Conservation (phyloP, 257 asterid species). For the Nemophila menziesii region DNA sequence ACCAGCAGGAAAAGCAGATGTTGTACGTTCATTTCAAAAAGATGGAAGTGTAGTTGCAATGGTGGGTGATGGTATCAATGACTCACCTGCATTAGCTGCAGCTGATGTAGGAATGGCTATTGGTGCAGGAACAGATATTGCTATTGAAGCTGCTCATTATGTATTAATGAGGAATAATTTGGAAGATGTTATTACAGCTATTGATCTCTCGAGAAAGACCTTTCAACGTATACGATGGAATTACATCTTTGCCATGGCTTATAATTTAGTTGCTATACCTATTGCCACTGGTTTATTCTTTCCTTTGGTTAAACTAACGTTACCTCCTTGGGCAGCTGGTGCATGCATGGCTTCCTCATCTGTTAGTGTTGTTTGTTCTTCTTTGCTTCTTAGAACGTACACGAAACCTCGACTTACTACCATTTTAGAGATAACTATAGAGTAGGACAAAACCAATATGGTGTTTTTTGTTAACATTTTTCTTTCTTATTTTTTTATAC, state of each 20-base stretch:
- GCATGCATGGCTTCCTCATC: slow-evolving; percentile 99
- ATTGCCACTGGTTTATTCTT: slow-evolving; percentile 80
- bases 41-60: slow-evolving; percentile 78
- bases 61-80: slow-evolving; percentile 99
- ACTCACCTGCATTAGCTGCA: slow-evolving; percentile 96
- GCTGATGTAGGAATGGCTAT: slow-evolving; percentile 99
- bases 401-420: slow-evolving; percentile 89
- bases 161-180: slow-evolving; percentile 84
- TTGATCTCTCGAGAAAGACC: slow-evolving; percentile 88
- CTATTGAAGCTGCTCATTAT: slow-evolving; percentile 95
- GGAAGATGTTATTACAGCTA: slow-evolving; percentile 94
- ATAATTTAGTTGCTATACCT: slow-evolving; percentile 76
- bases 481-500: too few species aligned
- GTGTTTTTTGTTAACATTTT: too few species aligned
- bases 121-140: slow-evolving; percentile 97
- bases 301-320: slow-evolving; percentile 50
- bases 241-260: slow-evolving; percentile 81
- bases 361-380: slow-evolving; percentile 89
- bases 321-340: slow-evolving; percentile 99
- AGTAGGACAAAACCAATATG: too few species aligned
- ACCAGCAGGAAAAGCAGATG: slow-evolving; percentile 99
- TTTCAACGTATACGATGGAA: slow-evolving; percentile 63
- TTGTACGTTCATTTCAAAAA: slow-evolving; percentile 65
- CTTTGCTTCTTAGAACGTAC: slow-evolving; percentile 79
- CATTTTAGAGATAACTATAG: slow-evolving; percentile 68